Conservation (phyloP, 2,329 filamentous ascomycete species). For the Scedosporium apiospermum region DNA sequence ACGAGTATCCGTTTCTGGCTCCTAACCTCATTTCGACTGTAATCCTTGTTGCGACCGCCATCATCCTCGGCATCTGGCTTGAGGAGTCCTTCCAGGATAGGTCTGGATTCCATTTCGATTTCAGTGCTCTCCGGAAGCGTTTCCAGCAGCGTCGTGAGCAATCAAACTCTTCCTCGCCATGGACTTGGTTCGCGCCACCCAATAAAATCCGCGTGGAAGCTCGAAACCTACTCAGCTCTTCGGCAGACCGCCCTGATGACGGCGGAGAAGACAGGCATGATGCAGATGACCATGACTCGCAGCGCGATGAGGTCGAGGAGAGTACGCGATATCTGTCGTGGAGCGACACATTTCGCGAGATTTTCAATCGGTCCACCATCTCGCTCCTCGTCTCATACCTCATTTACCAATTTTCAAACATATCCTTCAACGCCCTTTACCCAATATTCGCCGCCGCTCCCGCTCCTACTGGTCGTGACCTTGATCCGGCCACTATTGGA, state of each 20-base stretch:
- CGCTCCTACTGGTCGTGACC: slow-evolving; percentile 64
- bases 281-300: not conserved
- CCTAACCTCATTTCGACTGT: slow-evolving; percentile 74
- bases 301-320: not conserved
- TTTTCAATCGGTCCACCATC: slow-evolving; percentile 74
- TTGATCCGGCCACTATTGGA: slow-evolving; percentile 74
- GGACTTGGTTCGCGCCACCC: not conserved
- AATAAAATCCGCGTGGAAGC: not conserved
- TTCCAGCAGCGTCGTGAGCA: not conserved
- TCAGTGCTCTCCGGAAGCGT: not conserved
- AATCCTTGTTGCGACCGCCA: slow-evolving; percentile 62
- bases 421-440: slow-evolving; percentile 90
- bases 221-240: not conserved
- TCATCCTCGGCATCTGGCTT: slow-evolving; percentile 69
- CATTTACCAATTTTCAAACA: slow-evolving; percentile 88
- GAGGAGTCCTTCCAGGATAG: slow-evolving; percentile 58
- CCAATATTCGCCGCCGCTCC: slow-evolving; percentile 79
- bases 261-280: not conserved
- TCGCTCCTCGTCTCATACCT: slow-evolving; percentile 78
- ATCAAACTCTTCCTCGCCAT: not conserved
- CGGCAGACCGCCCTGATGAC: not conserved
- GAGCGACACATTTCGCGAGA: slow-evolving; percentile 29
- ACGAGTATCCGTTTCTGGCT: slow-evolving; percentile 69
- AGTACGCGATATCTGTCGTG: not conserved
- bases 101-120: not conserved